Conservation (phyloP, 768 basidiomycete species). For the Leucocoprinus sp. region DNA sequence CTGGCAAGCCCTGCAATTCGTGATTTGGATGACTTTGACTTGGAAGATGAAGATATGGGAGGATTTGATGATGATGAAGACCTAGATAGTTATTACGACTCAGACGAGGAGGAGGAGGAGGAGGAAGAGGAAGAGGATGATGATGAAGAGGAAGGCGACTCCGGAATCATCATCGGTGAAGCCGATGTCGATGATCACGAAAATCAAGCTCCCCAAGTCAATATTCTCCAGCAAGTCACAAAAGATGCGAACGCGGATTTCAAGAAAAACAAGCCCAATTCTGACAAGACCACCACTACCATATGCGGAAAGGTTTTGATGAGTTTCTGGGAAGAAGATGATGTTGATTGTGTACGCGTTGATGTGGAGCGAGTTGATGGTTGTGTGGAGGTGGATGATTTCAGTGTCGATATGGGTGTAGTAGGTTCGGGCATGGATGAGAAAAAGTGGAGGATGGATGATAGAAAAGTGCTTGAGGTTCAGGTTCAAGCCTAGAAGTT, state of each 20-base stretch:
- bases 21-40: conserved; percentile 4
- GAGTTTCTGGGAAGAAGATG: conserved; percentile 7
- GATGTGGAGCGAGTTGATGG: neutral
- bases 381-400: neutral
- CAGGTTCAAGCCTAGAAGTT: conserved; percentile 4
- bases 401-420: neutral
- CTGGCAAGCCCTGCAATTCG: neutral
- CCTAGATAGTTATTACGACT: neutral
- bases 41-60: conserved; percentile 4
- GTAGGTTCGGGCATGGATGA: neutral
- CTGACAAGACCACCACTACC: neutral
- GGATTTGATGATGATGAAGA: conserved; percentile 5
- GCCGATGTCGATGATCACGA: neutral
- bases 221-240: neutral
- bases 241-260: neutral
- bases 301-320: conserved; percentile 2
- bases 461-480: conserved; percentile 2
- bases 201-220: neutral
- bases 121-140: conserved; percentile 1
- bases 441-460: neutral
- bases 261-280: neutral
- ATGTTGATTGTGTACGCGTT: neutral
- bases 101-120: neutral
- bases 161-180: neutral
- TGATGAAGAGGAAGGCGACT: too few species aligned